These are phyloP conservation scores for Boletus pseudopeckii DNA, from an alignment of 768 basidiomycete genomes.

Conservation along the genomic window DNA sequence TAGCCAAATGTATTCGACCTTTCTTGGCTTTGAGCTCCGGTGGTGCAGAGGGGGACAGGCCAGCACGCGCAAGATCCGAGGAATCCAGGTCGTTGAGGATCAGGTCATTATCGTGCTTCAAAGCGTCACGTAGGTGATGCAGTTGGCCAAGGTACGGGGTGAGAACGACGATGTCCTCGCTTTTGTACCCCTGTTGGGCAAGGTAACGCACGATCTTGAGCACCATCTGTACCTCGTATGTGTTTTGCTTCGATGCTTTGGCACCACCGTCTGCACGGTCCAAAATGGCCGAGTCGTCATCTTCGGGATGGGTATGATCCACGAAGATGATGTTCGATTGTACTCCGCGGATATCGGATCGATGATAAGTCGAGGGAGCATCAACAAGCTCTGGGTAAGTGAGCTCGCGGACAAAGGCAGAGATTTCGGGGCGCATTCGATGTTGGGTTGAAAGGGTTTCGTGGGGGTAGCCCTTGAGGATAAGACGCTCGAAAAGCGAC, in stretches of 20 bases:
- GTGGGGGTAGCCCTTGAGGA: conserved; percentile 60
- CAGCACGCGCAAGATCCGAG: conserved; percentile 54
- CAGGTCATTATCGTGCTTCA: conserved; percentile 49
- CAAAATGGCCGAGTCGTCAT: conserved; percentile 35
- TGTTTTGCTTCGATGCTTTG: conserved; percentile 58
- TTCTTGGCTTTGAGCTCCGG: conserved; percentile 37
- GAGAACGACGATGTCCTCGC: conserved; percentile 58
- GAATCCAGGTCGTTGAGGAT: conserved; percentile 62
- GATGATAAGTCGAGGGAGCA: conserved; percentile 43
- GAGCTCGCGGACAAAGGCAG: conserved; percentile 55
- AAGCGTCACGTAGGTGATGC: conserved; percentile 40
- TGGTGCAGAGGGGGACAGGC: conserved; percentile 36
- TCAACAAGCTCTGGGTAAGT: conserved; percentile 67
- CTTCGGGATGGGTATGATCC: conserved; percentile 55
- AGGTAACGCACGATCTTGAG: conserved; percentile 64
- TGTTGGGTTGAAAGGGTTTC: conserved; percentile 54
- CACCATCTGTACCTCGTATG: conserved; percentile 58
- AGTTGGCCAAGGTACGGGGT: conserved; percentile 72
- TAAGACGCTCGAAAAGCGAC: conserved; percentile 49
- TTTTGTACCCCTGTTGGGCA: conserved; percentile 63
- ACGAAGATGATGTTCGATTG: conserved; percentile 61
- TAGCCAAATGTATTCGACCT: conserved; percentile 52
- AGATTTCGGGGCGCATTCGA: conserved; percentile 74
- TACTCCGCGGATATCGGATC: conserved; percentile 52
- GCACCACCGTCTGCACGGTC: conserved; percentile 45